Evolutionary conservation across 192 early-diverging fungal genomes (phyloP).

Genomic region (Tieghemiomyces parasiticus): DNA sequence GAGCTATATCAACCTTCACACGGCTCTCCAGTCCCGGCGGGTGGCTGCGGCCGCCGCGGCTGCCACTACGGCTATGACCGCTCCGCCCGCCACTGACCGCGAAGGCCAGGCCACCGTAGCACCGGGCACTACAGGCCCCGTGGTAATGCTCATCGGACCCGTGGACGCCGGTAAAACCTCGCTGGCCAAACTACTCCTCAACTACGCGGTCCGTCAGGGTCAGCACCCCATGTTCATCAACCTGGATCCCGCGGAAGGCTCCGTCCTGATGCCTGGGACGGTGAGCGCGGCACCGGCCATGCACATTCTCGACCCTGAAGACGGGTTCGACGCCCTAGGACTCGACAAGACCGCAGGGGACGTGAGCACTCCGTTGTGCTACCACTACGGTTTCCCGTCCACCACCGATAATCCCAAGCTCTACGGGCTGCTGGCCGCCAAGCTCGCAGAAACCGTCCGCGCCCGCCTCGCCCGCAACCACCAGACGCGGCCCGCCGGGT

Average conservation of each 20-base stretch:
- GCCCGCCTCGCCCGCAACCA: conserved; percentile 42
- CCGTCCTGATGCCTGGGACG: conserved; percentile 75
- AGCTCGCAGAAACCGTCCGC: conserved; percentile 46
- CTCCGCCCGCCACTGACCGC: neutral
- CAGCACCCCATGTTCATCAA: conserved; percentile 68
- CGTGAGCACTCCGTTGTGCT: conserved; percentile 54
- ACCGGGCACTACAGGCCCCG: no score
- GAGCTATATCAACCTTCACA: conserved; percentile 74
- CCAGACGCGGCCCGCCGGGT: conserved; percentile 47
- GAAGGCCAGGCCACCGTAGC: no score
- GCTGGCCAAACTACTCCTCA: conserved; percentile 68
- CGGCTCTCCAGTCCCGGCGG: conserved; percentile 69
- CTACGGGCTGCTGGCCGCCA: conserved; percentile 49
- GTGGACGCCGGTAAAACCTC: conserved; percentile 88
- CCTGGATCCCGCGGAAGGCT: conserved; percentile 73
- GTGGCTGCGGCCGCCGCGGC: conserved; percentile 25
- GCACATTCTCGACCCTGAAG: conserved; percentile 71
- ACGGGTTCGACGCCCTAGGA: conserved; percentile 55
- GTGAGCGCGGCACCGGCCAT: conserved; percentile 60
- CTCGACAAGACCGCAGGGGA: conserved; percentile 41
- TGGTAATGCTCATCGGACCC: conserved; percentile 82
- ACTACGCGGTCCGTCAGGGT: conserved; percentile 66
- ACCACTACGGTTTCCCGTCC: conserved; percentile 77
- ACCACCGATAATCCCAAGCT: conserved; percentile 64
- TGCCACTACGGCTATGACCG: neutral